Evolutionary conservation across 2,329 filamentous ascomycete species (phyloP).

Genomic region (Aspergillus quadricinctus): DNA sequence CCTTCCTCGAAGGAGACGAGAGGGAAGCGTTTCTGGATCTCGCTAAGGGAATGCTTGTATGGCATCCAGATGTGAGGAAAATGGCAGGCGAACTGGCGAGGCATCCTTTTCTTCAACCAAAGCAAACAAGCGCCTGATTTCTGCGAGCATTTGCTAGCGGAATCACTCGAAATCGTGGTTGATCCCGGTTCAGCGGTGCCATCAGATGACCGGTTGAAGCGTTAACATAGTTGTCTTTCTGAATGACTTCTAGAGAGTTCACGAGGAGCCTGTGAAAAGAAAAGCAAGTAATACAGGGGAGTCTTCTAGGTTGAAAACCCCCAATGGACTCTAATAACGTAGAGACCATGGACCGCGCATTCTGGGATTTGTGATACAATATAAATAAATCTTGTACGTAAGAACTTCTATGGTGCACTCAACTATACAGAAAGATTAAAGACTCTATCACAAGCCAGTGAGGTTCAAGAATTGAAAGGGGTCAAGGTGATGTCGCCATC

Average conservation of each 20-base stretch:
- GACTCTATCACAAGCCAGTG: neutral
- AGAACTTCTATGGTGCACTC: neutral
- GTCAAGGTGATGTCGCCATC: neutral
- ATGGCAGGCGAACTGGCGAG: slow-evolving; percentile 24
- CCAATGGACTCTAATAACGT: no score
- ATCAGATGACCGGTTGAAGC: slow-evolving; percentile 10
- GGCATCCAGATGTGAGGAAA: slow-evolving; percentile 26
- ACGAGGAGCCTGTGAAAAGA: no score
- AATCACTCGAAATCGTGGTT: slow-evolving; percentile 10
- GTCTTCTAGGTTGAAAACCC: no score
- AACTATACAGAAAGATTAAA: neutral
- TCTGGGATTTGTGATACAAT: no score
- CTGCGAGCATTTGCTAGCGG: slow-evolving; percentile 14
- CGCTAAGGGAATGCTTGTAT: slow-evolving; percentile 27
- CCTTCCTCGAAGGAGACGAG: slow-evolving; percentile 26
- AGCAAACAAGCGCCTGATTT: slow-evolving; percentile 19
- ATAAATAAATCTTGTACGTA: no score
- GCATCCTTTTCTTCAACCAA: slow-evolving; percentile 29
- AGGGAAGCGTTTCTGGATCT: slow-evolving; percentile 29
- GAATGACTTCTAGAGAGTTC: neutral
- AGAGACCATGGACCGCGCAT: no score
- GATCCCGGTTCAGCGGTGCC: slow-evolving; percentile 7
- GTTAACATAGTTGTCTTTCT: slow-evolving; percentile 10
- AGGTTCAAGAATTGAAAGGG: neutral
- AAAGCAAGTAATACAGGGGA: no score